These are phyloP conservation scores for Rubia balearica DNA, from an alignment of 305 asterid genomes.

Conservation along the genomic window DNA sequence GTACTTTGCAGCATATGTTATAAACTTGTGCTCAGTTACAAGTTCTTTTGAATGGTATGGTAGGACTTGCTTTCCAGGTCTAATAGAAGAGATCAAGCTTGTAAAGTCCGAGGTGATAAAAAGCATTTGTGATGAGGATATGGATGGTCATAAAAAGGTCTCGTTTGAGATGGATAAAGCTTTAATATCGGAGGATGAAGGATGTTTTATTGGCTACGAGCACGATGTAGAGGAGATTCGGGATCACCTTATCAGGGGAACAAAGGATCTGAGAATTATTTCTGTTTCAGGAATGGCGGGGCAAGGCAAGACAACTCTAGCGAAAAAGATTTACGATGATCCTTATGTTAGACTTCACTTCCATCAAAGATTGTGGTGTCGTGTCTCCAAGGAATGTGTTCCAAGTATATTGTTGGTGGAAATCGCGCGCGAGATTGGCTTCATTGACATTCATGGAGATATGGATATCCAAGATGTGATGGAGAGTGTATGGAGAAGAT, in stretches of 20 bases:
- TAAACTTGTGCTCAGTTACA: neutral
- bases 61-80: neutral
- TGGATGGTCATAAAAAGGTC: neutral
- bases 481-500: neutral
- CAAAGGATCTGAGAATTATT: conserved; percentile 17
- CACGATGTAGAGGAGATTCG: conserved; percentile 23
- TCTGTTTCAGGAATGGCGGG: conserved; percentile 28
- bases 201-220: conserved; percentile 19
- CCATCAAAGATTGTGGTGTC: conserved; percentile 6
- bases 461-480: neutral
- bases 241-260: conserved; percentile 18
- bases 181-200: neutral
- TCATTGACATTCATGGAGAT: neutral
- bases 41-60: neutral
- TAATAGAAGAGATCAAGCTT: neutral
- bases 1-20: conserved; percentile 15
- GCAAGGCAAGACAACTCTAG: conserved; percentile 21
- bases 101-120: neutral
- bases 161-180: neutral
- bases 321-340: conserved; percentile 1
- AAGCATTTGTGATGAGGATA: neutral
- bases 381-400: conserved; percentile 11
- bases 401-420: conserved; percentile 1
- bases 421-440: neutral
- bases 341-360: neutral